Base-by-base conservation (phyloP, 1,284 basidiomycete species). In the Trichosporon sp. region DNA sequence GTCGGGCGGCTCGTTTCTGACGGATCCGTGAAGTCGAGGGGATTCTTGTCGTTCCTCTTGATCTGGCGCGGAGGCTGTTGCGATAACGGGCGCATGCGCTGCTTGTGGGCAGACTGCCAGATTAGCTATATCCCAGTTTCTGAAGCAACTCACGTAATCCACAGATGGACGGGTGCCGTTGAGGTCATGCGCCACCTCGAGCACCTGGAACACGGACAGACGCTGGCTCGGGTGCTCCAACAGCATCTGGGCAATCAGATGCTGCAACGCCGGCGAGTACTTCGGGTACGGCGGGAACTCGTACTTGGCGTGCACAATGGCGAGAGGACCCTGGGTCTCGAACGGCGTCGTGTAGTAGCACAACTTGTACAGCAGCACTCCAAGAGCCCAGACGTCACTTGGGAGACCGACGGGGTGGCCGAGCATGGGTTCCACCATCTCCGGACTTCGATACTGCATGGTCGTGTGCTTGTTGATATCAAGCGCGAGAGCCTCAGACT, bases 341-440 rank as follows among this genome's bases (percentile, higher is more conserved):
- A 98, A 98, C 0, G 97, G 97, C 0, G 97, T 99, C 0, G 96
- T 99, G 84, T 99, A 99, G 85, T 98, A 99, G 85, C 97, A 99
- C 6, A 89, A 87, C 83, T 92, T 92, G 86, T 92, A 92, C 10
- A 92, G 86, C 16, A 92, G 82, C 21, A 92, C 91, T 38, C 91
- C 91, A 31, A 92, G 85, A 0, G 91, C 91, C 91, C 91, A 92
- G 1, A 92, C 88, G 77, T 92, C 91, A 68, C 93, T 80, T 12
- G 83, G 83, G 14, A 84, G 70, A 4, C 83, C 83, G 1, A 84
- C 81, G 2, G 83, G 78, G 70, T 78, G 73, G 1, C 83, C 83
- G 19, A 84, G 70, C 78, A 84, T 79, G 6, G 83, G 83, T 68
- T 99, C 96, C 37, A 99, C 92, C 94, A 99, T 98, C 84, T 99